phyloP scores from a whole-genome alignment of 2,329 filamentous ascomycete species.

The Chaetomium globosum region DNA sequence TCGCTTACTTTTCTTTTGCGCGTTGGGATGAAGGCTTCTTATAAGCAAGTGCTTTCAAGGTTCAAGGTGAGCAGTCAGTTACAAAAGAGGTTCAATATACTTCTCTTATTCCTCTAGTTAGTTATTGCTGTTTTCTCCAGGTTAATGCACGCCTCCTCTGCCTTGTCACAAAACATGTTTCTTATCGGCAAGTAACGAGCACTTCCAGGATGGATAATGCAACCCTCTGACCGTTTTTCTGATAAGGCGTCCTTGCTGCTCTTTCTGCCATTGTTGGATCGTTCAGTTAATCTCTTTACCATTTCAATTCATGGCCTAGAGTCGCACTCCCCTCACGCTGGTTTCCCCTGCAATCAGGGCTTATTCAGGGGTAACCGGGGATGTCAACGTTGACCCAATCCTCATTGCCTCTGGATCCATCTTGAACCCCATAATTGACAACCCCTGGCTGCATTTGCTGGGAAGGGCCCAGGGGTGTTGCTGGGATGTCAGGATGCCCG shows the following conservation, averaged over 20 bases:
- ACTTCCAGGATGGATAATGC: neutral
- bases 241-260: neutral
- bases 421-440: neutral
- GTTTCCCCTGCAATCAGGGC: constrained; percentile 5
- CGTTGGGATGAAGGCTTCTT: neutral
- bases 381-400: neutral
- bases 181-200: neutral
- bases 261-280: neutral
- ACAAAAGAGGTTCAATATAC: neutral
- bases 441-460: neutral
- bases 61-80: neutral
- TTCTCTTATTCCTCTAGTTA: neutral
- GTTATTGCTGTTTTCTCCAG: neutral
- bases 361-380: constrained; percentile 1
- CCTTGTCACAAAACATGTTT: neutral
- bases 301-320: neutral
- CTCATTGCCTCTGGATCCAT: neutral
- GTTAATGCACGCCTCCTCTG: neutral
- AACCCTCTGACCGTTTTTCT: neutral
- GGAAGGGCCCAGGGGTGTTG: neutral
- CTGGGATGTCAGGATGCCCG: neutral
- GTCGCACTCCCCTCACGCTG: neutral
- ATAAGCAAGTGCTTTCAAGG: neutral
- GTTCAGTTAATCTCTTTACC: too few relatives aligned
- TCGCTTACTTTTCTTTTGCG: neutral